Base-by-base conservation (phyloP, 1,284 basidiomycete species). In the Cryptococcus sp. region DNA sequence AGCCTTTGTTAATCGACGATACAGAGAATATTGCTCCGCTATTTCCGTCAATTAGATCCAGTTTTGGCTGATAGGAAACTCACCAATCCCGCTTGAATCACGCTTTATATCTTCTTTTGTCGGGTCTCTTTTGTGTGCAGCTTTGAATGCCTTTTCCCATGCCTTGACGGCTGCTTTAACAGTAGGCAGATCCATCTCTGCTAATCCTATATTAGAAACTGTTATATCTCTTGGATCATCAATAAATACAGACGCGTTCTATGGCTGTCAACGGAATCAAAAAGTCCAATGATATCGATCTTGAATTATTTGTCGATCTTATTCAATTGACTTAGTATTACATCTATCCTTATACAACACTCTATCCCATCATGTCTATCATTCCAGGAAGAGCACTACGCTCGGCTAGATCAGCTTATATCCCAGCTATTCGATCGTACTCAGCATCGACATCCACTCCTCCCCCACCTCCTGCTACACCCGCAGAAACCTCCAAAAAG, bases 21-120 rank as follows among this genome's bases (percentile, higher is more conserved):
- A 90, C 34, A 83, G 79, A 62, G 82, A 87, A 77, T 91, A 91
- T 70, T 87, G 87, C 56, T 83, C 81, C 50, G 85, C 89, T 91
- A 66, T 13, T 55, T 54, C 34, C 52, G 43, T 43, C 19, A 36
- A 19, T 48, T 19, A 24, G 32, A 50, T 44, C 46, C 36, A 3
- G 21, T n/a, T 4, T 14, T 24, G 25, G 21, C 36, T 24, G 24
- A 18, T 18, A 37, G 37, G 34, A 9, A 49, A 77, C 83, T 60
- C 59, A 91, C 90, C 86, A 57, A 92, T 86, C 51, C 74, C 69
- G 18, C 55, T 40, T 23, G 83, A 81, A 49, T 82, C 79, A 25
- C 77, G 74, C 67, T 82, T 88, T 61, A 92, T 90, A 67, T 92
- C 90, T 34, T 88, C 81, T 24, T 89, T 78, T 10, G 83, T 82